A percentile compares a stretch with the other conserved stretches of the same genome.
Conservation (phyloP, 2,329 filamentous ascomycete genomes). For the Neocatenulostroma microsporum region DNA sequence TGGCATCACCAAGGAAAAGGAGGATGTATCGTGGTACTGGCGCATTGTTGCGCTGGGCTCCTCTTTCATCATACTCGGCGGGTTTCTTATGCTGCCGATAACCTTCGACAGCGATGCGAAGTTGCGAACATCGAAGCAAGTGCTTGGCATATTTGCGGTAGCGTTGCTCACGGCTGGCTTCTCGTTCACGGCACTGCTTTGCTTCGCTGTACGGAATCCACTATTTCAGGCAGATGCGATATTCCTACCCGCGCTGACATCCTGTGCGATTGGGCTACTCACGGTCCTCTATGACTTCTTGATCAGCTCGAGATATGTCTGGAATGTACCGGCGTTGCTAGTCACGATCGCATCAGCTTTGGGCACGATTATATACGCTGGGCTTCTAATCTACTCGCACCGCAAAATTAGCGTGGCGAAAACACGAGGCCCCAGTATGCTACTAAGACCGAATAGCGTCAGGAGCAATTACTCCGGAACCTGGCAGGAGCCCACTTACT, state of each 20-base stretch:
- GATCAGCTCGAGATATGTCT: constrained; percentile 34
- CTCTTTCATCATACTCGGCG: constrained; percentile 43
- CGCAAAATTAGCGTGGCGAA: constrained; percentile 32
- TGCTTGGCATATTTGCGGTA: constrained; percentile 40
- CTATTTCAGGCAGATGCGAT: constrained; percentile 42
- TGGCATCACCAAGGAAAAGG: constrained; percentile 15
- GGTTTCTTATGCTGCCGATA: constrained; percentile 44
- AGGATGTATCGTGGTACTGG: constrained; percentile 41
- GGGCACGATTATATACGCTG: constrained; percentile 36
- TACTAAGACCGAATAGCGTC: constrained; percentile 8
- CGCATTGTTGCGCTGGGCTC: constrained; percentile 36
- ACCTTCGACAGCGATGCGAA: constrained; percentile 36
- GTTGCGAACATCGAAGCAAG: constrained; percentile 34
- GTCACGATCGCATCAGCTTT: constrained; percentile 32
- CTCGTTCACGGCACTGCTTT: constrained; percentile 41
- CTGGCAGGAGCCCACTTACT: constrained; percentile 34
- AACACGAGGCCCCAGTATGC: constrained; percentile 8
- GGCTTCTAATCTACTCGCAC: constrained; percentile 37
- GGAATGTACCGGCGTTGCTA: constrained; percentile 38
- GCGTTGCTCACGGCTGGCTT: constrained; percentile 42
- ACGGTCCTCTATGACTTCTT: constrained; percentile 43
- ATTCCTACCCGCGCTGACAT: constrained; percentile 38
- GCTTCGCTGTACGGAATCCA: constrained; percentile 40
- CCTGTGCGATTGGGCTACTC: constrained; percentile 41
- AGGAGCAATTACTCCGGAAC: constrained; percentile 11